phyloP scores from a whole-genome alignment of 2,329 filamentous ascomycete genomes.

The Xylariaceae sp. region DNA sequence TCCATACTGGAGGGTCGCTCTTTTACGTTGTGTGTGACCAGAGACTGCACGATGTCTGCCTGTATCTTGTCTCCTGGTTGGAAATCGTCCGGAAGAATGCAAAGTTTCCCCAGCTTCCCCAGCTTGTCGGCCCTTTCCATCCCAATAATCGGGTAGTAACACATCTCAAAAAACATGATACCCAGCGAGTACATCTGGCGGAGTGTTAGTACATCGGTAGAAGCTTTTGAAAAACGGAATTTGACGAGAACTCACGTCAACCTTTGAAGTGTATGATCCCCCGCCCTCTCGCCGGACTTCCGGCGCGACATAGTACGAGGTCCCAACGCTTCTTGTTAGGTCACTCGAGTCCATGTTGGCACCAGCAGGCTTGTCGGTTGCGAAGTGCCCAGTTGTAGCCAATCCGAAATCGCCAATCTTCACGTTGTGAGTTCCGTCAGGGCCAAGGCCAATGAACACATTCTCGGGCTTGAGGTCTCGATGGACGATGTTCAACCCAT shows the following conservation, averaged over 20 bases:
- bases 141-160: slow-evolving; percentile 54
- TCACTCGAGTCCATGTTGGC: slow-evolving; percentile 45
- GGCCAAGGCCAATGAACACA: slow-evolving; percentile 68
- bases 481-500: slow-evolving; percentile 86
- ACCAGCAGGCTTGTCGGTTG: slow-evolving; percentile 45
- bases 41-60: slow-evolving; percentile 67
- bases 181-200: slow-evolving; percentile 86
- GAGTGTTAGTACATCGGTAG: slow-evolving; percentile 3
- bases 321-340: slow-evolving; percentile 66
- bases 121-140: slow-evolving; percentile 61
- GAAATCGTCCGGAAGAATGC: slow-evolving; percentile 67
- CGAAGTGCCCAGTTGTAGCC: slow-evolving; percentile 78
- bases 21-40: slow-evolving; percentile 76
- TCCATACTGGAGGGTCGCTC: slow-evolving; percentile 77
- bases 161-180: slow-evolving; percentile 99
- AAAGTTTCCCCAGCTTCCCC: slow-evolving; percentile 57
- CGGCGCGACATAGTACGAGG: slow-evolving; percentile 86
- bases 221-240: neutral
- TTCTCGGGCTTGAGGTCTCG: slow-evolving; percentile 96
- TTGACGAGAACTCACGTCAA: slow-evolving; percentile 56
- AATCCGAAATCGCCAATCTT: slow-evolving; percentile 96
- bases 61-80: slow-evolving; percentile 62
- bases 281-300: slow-evolving; percentile 72
- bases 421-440: slow-evolving; percentile 76
- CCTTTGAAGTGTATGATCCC: slow-evolving; percentile 82